These are phyloP conservation scores for Prunus armeniaca DNA, from an alignment of 306 rosid species.

Conservation along the genomic window DNA sequence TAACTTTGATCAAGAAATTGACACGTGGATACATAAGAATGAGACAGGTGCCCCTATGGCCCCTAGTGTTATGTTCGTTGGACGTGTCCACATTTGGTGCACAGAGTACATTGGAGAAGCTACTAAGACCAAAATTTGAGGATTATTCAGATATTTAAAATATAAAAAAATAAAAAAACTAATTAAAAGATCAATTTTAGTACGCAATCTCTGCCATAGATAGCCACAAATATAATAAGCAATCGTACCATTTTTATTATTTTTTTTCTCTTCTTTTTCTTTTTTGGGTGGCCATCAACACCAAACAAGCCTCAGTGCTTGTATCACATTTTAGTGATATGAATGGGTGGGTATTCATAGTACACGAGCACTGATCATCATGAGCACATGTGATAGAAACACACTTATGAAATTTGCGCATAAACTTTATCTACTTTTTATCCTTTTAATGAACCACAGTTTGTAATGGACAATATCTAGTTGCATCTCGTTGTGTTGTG, in stretches of 20 bases:
- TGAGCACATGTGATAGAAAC: not conserved
- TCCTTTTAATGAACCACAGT: too few species aligned
- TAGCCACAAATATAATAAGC: not conserved
- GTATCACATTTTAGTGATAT: not conserved
- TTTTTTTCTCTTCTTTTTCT: too few species aligned
- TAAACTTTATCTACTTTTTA: too few species aligned
- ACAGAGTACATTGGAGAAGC: not conserved
- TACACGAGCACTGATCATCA: not conserved
- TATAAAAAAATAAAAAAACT: not conserved
- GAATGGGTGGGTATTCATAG: not conserved
- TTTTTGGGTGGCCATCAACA: not conserved
- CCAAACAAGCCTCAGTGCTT: not conserved
- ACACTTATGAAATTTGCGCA: too few species aligned
- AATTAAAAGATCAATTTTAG: not conserved
- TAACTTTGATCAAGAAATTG: not conserved
- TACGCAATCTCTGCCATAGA: not conserved
- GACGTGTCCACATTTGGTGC: slow-evolving; percentile 10
- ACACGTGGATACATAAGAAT: not conserved
- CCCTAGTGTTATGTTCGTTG: not conserved
- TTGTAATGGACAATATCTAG: too few species aligned
- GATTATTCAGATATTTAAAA: not conserved
- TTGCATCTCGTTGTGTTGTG: too few species aligned
- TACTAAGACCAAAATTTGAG: not conserved
- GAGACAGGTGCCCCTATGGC: not conserved
- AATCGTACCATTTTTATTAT: not conserved